Evolutionary conservation across 768 basidiomycete species (phyloP).

Genomic region (Amanita muscaria): DNA sequence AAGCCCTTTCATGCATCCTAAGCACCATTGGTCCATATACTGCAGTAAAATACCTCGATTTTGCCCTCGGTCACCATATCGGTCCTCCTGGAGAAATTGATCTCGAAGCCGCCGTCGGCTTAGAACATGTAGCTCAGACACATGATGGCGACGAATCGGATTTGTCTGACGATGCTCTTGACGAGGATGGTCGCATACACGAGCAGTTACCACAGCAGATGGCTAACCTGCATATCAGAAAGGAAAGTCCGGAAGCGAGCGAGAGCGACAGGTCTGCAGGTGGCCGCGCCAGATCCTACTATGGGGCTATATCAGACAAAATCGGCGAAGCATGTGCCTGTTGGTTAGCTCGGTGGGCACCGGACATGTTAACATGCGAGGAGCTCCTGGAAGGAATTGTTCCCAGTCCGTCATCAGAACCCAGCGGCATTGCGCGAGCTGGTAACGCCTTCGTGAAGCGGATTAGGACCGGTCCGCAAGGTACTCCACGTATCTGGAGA

Average conservation of each 20-base stretch:
- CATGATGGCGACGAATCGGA: conserved; percentile 25
- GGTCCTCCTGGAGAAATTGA: conserved; percentile 32
- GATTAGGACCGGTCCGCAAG: conserved; percentile 16
- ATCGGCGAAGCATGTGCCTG: conserved; percentile 85
- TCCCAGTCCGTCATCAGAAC: not conserved
- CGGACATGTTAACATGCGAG: conserved; percentile 66
- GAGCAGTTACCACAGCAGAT: not conserved
- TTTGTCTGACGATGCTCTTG: not conserved
- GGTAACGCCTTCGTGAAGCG: conserved; percentile 9
- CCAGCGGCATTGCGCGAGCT: not conserved
- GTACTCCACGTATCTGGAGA: conserved; percentile 58
- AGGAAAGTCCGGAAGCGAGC: not conserved
- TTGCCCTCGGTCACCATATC: conserved; percentile 69
- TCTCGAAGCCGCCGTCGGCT: conserved; percentile 54
- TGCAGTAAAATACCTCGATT: conserved; percentile 66
- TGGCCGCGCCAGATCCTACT: conserved; percentile 45
- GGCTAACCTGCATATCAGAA: not conserved
- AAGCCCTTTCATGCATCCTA: conserved; percentile 64
- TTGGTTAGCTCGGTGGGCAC: conserved; percentile 84
- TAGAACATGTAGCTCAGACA: conserved; percentile 54
- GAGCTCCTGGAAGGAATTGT: conserved; percentile 15
- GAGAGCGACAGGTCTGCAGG: conserved; percentile 5
- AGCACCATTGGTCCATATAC: conserved; percentile 75
- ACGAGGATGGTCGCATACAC: not conserved
- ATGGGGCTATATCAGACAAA: conserved; percentile 86